Conservation (phyloP, 2,329 filamentous ascomycete genomes). For the Moelleriella libera region DNA sequence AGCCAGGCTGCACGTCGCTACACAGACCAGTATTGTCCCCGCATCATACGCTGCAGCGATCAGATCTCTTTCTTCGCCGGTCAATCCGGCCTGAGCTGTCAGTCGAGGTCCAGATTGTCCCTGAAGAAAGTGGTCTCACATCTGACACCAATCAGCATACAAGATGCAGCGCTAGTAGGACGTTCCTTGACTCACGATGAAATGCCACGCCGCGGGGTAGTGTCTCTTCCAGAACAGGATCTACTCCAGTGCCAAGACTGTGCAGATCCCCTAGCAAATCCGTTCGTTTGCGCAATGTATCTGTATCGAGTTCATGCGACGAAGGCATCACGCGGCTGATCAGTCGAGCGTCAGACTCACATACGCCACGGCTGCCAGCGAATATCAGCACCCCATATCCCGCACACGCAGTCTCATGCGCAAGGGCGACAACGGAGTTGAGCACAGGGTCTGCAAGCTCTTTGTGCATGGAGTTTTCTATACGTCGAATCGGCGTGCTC, state of each 20-base stretch:
- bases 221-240: conserved; percentile 49
- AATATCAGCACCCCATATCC: conserved; percentile 64
- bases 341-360: conserved; percentile 52
- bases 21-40: conserved; percentile 53
- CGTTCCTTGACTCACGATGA: conserved; percentile 40
- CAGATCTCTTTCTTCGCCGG: conserved; percentile 60
- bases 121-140: conserved; percentile 13
- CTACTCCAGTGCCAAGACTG: conserved; percentile 51
- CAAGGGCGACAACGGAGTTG: conserved; percentile 57
- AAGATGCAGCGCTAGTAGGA: not conserved
- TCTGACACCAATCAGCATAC: conserved; percentile 13
- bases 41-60: conserved; percentile 57
- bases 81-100: conserved; percentile 44
- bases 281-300: conserved; percentile 40
- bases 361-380: conserved; percentile 52
- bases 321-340: conserved; percentile 53
- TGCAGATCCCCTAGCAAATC: conserved; percentile 54
- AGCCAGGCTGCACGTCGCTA: conserved; percentile 68
- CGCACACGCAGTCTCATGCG: conserved; percentile 51
- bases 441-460: conserved; percentile 50
- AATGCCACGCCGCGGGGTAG: conserved; percentile 57
- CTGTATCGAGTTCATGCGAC: conserved; percentile 26
- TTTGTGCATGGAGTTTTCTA: conserved; percentile 42
- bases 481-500: conserved; percentile 27
- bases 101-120: conserved; percentile 4